Conservation (phyloP, 345 rosid species). For the thale cress (Arabidopsis thaliana) region TAIR10.1 NC_003070.9:1718501-1719000, state of each 20-base stretch:
- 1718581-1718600: background rate
- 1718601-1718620: background rate
- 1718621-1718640: background rate
- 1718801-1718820: slow-evolving; percentile 21
- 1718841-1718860: slow-evolving; percentile 22
- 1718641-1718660: background rate
- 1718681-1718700: slow-evolving; percentile 85
- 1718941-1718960: background rate
- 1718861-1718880: slow-evolving; percentile 22
- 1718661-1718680: slow-evolving; percentile 68
- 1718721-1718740: slow-evolving; percentile 92
- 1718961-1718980: slow-evolving; percentile 10
- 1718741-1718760: slow-evolving; percentile 74
- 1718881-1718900: slow-evolving; percentile 6
- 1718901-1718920: slow-evolving; percentile 20
- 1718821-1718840: slow-evolving; percentile 34
- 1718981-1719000: background rate
- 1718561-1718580: background rate
- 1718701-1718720: slow-evolving; percentile 98
- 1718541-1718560: slow-evolving; percentile 1
- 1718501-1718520: background rate
- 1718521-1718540: background rate
- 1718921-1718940: slow-evolving; percentile 16
- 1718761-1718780: slow-evolving; percentile 63
- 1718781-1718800: slow-evolving; percentile 9